Evolutionary conservation across 1,284 basidiomycete genomes (phyloP), one percentile per base, ranked within the genome.

Genomic region (Mrakiaceae sp.): DNA sequence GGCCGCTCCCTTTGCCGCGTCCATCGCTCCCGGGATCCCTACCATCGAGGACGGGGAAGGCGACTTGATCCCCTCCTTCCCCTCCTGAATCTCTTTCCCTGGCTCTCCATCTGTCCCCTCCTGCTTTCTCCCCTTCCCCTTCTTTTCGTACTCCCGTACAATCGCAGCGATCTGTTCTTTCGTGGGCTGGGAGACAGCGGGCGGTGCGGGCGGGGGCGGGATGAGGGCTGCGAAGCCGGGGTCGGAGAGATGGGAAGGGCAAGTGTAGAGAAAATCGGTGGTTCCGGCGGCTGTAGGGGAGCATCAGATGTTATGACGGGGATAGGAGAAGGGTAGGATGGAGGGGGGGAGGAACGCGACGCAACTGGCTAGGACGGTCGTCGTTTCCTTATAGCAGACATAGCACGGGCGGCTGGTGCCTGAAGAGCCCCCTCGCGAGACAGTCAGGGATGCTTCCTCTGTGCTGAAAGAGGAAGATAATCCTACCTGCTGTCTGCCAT

Each of bases 351-450:
- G 46, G 4, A 40, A 3, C 6, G 27, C 40, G 16, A 63, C 62
- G 10, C 40, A 27, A 63, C 62, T 63, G 10, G 55, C 48, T 8
- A 63, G 44, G 8, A 63, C 62, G 40, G 51, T 52, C 4, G 44
- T 63, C 3, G 55, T 58, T 46, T 63, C 62, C 44, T 49, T 40
- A 10, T 42, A 63, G 62, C 62, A 63, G 40, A 63, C 58, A 43
- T 58, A 63, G 57, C 62, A 63, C 14, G 62, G 62, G 27, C 62
- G 62, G 46, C 52, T 40, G 14, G 62, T 63, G 10, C 62, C 62
- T 58, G 43, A 27, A 3, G 2, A n/a, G 51, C 1, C 6, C 4
- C 5, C 3, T 10, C 8, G 46, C 16, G 55, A 12, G 16, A 4
- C 47, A 44, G 57, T 11, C 43, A n/a, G 6, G 14, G 44, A 44